Evolutionary conservation across 768 basidiomycete species (phyloP).

Genomic region (Pisolithus marmoratus): DNA sequence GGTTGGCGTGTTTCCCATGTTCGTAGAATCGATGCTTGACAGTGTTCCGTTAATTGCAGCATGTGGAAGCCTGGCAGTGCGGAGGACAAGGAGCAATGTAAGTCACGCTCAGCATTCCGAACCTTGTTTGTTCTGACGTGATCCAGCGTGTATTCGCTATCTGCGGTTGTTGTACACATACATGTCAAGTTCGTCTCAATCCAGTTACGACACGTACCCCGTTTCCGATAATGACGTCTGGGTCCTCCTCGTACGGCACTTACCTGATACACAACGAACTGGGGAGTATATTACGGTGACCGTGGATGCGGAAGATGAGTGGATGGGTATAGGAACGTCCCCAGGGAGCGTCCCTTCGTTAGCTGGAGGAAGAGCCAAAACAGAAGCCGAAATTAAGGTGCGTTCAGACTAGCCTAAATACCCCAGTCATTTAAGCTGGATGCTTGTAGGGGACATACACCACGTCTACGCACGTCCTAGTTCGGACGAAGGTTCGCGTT

Average conservation of each 20-base stretch:
- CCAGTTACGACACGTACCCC: not conserved
- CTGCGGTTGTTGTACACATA: conserved; percentile 36
- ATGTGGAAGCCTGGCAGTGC: conserved; percentile 43
- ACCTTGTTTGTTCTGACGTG: not conserved
- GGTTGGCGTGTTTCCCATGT: conserved; percentile 37
- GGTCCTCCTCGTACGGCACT: conserved; percentile 78
- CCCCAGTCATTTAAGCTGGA: not conserved
- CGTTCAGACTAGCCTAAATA: not conserved
- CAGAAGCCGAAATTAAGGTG: conserved; percentile 37
- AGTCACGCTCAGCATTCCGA: conserved; percentile 15
- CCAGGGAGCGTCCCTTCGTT: not conserved
- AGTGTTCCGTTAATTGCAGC: conserved; percentile 11
- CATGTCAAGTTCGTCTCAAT: not conserved
- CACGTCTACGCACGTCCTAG: conserved; percentile 41
- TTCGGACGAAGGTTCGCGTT: conserved; percentile 11
- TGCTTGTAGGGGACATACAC: conserved; percentile 34
- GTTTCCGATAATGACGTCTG: conserved; percentile 51
- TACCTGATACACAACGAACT: conserved; percentile 49
- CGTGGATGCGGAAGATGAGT: conserved; percentile 38
- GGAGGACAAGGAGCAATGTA: conserved; percentile 26
- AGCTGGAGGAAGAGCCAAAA: conserved; percentile 17
- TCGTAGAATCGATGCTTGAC: not conserved
- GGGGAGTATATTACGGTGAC: conserved; percentile 65
- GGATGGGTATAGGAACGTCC: conserved; percentile 16
- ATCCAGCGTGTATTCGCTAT: conserved; percentile 34